Evolutionary conservation across 176 grass and related monocot genomes (phyloP), one percentile per base, ranked within the genome.

Genomic region (Dendrocalamus sinicus): DNA sequence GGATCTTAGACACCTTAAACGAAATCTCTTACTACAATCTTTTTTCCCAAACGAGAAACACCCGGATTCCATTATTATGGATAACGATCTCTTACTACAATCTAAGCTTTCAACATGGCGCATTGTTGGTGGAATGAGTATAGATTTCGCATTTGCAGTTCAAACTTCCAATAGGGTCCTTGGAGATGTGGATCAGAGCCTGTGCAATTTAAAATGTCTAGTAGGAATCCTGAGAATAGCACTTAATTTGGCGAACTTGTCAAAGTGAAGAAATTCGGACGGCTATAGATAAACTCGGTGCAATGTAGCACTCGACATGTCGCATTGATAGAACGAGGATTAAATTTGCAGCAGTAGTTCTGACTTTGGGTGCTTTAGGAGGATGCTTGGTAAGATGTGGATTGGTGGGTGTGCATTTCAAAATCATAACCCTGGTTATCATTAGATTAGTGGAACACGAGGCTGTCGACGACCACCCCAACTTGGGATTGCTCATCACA

Each of bases 361-460:
- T 74, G 47, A 53, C 15, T 11, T 35, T 4, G 15, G 20, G 20
- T 17, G 22, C 55, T 75, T 48, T 40, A 52, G 39, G 16, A 60
- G 61, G 11, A 52, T 35, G 19, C 12, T 13, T 76, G 41, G n/a
- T 78, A 5, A 54, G 73, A 70, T 67, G 43, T 79, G 69, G 85
- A 80, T 80, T 5, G 32, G 40, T 53, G 6, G 28, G 48, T 81
- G 85, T 15, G 17, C 78, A 76, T 35, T 12, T 72, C 50, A 80
- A 66, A 80, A 80, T 80, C 23, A 28, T 68, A 82, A 46, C 4
- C 20, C 67, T 71, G 1, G 52, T 72, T 58, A 45, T 0, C 26
- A 76, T 48, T 76, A 82, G 5, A 87, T 75, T 75, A 67, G 39
- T 81, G 39, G 35, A 12, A 67, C 3, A 57, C 2, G 39, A 52